phyloP scores from a whole-genome alignment of 106 monocot genomes.

The Alisma plantagoaquatica region DNA sequence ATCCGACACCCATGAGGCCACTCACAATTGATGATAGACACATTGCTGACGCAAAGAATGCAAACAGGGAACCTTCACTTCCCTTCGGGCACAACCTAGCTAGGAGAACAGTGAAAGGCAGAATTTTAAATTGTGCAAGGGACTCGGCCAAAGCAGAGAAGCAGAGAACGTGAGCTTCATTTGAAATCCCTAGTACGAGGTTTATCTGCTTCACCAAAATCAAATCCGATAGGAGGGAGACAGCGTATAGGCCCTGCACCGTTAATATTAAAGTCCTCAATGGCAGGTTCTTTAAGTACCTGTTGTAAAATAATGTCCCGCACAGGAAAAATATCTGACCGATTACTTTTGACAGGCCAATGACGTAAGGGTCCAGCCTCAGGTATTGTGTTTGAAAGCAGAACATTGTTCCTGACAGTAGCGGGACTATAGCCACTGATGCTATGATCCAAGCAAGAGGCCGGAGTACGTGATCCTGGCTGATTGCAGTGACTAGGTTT shows the following conservation, averaged over 20 bases:
- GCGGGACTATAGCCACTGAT: constrained; percentile 51
- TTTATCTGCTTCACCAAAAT: constrained; percentile 64
- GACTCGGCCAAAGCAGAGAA: constrained; percentile 61
- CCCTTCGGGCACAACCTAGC: constrained; percentile 49
- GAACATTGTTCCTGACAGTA: constrained; percentile 59
- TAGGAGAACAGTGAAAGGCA: constrained; percentile 57
- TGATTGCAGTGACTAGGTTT: constrained; percentile 28
- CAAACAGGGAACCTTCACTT: constrained; percentile 63
- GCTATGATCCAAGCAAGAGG: constrained; percentile 59
- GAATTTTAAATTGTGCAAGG: constrained; percentile 67
- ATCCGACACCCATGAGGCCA: constrained; percentile 50
- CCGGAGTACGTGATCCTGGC: constrained; percentile 24
- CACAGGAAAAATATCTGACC: constrained; percentile 58
- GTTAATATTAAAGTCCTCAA: constrained; percentile 44
- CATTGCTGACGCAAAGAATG: constrained; percentile 55
- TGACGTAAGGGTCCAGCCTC: constrained; percentile 55
- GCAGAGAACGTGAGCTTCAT: constrained; percentile 49
- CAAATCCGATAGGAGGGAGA: constrained; percentile 56
- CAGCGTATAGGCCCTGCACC: constrained; percentile 44
- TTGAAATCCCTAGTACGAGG: constrained; percentile 49
- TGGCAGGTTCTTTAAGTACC: constrained; percentile 33
- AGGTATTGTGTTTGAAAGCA: constrained; percentile 60
- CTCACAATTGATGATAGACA: constrained; percentile 65
- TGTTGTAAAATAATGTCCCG: constrained; percentile 35
- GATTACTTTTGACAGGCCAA: constrained; percentile 70